Percentiles rank a stretch among this genome's conserved stretches.
Conservation (phyloP, 257 asterid genomes). For the Solanum virginianum region DNA sequence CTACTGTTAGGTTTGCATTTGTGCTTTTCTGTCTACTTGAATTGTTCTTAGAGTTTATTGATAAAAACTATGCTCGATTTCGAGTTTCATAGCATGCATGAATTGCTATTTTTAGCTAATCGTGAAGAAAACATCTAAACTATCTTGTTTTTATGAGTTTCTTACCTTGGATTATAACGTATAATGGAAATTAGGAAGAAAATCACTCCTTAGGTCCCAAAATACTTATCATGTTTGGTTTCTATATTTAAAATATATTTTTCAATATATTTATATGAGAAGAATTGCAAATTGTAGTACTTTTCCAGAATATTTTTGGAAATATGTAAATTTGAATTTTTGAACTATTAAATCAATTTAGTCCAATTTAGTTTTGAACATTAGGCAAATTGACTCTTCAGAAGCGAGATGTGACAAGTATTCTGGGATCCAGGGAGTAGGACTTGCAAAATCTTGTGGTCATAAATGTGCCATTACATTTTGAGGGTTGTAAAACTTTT, state of each 20-base stretch:
- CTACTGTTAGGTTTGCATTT: slow-evolving; percentile 51
- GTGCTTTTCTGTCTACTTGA: neutral
- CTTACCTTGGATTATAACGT: too few species aligned
- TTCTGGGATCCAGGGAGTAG: neutral
- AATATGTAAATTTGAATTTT: neutral
- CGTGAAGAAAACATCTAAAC: neutral
- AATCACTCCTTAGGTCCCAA: neutral
- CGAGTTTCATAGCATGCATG: neutral
- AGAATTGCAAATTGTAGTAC: neutral
- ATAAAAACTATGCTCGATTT: neutral
- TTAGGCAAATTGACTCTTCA: neutral
- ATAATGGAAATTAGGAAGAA: neutral
- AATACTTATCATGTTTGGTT: neutral
- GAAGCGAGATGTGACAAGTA: neutral
- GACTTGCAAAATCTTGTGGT: neutral
- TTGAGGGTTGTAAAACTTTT: neutral
- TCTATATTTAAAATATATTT: neutral
- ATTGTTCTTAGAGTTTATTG: neutral
- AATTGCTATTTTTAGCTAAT: neutral
- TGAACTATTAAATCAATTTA: neutral
- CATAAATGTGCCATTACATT: neutral
- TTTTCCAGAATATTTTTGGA: neutral
- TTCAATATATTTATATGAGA: neutral
- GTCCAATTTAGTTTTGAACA: neutral
- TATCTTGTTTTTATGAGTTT: neutral